Evolutionary conservation across 2,329 filamentous ascomycete species (phyloP), one percentile per base, ranked within the genome.

Genomic region (Colletotrichum chlorophyti): DNA sequence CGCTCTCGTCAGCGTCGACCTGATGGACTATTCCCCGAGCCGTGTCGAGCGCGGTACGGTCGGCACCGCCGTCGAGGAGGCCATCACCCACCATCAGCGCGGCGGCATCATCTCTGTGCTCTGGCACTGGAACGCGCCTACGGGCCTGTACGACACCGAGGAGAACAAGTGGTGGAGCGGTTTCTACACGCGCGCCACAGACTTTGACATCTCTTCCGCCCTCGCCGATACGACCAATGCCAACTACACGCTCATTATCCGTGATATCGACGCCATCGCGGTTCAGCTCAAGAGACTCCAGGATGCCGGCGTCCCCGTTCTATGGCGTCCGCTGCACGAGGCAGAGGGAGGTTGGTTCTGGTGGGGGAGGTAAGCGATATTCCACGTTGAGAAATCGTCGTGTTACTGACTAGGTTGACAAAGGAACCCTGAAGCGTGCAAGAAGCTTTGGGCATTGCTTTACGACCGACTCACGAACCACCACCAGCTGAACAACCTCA

Each of bases 261-360:
- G 77, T 11, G 78, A 81, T 50, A 78, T 81, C 34, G 78, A 81
- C 48, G 75, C 76, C 15, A 79, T 81, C 37, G 61, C 79, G 3
- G 70, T 72, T 6, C 71, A 81, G 65, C 71, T 82, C 5, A 74
- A 77, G 68, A 69, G 74, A 19, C 69, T 82, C 4, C 69, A 77
- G 51, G 62, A 66, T 9, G 77, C 76, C 4, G 71, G 72, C n/a
- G 72, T 81, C 2, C 76, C 79, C 1, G 71, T 82, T 6, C 71
- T 82, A 10, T 82, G 71, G 64, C 69, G 79, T 1, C 79, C 79
- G 5, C 66, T 82, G 24, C 79, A 82, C 65, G 79, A 82, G 64
- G 79, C 79, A 7, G 79, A 82, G 58, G 78, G 79, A 2, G 70
- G 51, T 0, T 82, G 79, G 79, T 82, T 82, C 70, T 82, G 79